Evolutionary conservation across 306 rosid genomes (phyloP).

Genomic region (Corylus americana): DNA sequence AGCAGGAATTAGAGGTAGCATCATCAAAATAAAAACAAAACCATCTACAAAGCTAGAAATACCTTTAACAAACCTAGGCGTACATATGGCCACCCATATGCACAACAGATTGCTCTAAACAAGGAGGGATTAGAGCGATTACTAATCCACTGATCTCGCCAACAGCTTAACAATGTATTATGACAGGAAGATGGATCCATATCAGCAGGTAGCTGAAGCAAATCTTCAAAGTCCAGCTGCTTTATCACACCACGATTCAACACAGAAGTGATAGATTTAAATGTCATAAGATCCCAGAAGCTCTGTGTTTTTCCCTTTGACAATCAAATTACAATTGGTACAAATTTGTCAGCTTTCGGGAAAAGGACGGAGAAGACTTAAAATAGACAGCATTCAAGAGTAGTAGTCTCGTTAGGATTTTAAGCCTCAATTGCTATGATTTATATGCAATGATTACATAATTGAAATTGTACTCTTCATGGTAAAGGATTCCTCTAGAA

Average conservation of each 20-base stretch:
- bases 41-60: slow-evolving; percentile 7
- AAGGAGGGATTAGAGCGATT: slow-evolving; percentile 59
- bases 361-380: slow-evolving; percentile 16
- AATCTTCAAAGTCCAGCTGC: slow-evolving; percentile 78
- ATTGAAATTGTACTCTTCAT: neutral
- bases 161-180: slow-evolving; percentile 53
- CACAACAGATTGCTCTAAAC: slow-evolving; percentile 73
- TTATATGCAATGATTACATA: neutral
- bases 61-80: slow-evolving; percentile 89
- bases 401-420: neutral
- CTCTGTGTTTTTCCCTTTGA: slow-evolving; percentile 45
- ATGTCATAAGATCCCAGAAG: slow-evolving; percentile 71
- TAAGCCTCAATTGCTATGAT: neutral
- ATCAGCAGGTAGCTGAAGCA: slow-evolving; percentile 69
- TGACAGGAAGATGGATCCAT: slow-evolving; percentile 74
- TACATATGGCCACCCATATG: slow-evolving; percentile 92
- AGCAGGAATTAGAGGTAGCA: neutral
- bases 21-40: neutral
- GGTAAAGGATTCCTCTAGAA: neutral
- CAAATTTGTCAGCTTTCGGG: slow-evolving; percentile 25
- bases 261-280: slow-evolving; percentile 71
- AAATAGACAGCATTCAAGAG: slow-evolving; percentile 11
- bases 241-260: slow-evolving; percentile 68
- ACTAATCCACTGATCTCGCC: slow-evolving; percentile 60
- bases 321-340: slow-evolving; percentile 30